phyloP scores from a whole-genome alignment of 805 yeast species.

The Maudiozyma barnettii region DNA sequence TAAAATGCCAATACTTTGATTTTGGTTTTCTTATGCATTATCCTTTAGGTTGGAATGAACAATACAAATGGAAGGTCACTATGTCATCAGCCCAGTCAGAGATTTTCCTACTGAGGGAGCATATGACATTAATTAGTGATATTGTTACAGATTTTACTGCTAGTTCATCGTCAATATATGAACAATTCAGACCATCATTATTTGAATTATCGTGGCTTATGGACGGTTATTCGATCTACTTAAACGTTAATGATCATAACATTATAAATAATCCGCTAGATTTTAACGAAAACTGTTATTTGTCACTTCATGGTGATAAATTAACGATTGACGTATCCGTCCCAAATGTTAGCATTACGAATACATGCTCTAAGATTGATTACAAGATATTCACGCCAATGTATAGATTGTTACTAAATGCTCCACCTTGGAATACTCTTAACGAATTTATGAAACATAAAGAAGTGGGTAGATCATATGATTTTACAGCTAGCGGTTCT shows the following conservation, averaged over 20 bases:
- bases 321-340: slow-evolving; percentile 39
- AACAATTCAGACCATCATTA: slow-evolving; percentile 61
- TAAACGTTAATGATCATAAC: slow-evolving; percentile 81
- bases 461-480: slow-evolving; percentile 57
- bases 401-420: slow-evolving; percentile 53
- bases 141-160: slow-evolving; percentile 65
- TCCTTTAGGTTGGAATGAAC: slow-evolving; percentile 80
- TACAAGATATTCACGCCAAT: slow-evolving; percentile 46
- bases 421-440: slow-evolving; percentile 90
- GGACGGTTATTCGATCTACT: slow-evolving; percentile 45
- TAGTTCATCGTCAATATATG: slow-evolving; percentile 65
- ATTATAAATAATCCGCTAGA: slow-evolving; percentile 85
- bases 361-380: slow-evolving; percentile 42
- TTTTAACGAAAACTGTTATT: slow-evolving; percentile 64
- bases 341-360: slow-evolving; percentile 50
- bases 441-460: slow-evolving; percentile 56
- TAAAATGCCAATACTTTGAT: slow-evolving; percentile 49
- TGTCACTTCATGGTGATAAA: slow-evolving; percentile 60
- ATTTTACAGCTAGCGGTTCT: slow-evolving; percentile 54
- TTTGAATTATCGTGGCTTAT: slow-evolving; percentile 56
- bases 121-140: slow-evolving; percentile 63
- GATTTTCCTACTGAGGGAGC: slow-evolving; percentile 71
- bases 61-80: slow-evolving; percentile 56
- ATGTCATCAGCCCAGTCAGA: slow-evolving; percentile 44
- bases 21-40: slow-evolving; percentile 50